Conservation (phyloP, 345 rosid genomes). For the Ceriops zippeliana region DNA sequence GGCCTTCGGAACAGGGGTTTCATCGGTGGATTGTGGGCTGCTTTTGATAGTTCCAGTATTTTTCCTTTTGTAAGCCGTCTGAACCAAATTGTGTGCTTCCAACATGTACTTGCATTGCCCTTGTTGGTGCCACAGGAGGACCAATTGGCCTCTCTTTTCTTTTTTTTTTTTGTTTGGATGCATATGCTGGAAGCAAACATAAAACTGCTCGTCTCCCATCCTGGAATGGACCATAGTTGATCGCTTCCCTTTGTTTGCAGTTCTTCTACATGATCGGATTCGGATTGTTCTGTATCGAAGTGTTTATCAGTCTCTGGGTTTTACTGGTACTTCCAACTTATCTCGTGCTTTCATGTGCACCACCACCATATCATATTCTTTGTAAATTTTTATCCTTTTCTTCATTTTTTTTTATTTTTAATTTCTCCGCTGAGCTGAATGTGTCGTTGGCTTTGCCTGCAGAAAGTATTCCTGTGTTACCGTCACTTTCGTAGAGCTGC, state of each 20-base stretch:
- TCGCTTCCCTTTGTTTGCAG: constrained; percentile 6
- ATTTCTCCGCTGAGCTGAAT: not conserved
- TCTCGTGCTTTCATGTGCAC: not conserved
- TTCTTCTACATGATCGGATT: constrained; percentile 30
- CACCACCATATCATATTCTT: not conserved
- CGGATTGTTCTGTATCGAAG: constrained; percentile 27
- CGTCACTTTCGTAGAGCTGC: constrained; percentile 28
- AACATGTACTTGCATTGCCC: not conserved
- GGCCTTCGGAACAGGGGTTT: constrained; percentile 25
- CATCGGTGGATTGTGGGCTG: constrained; percentile 12
- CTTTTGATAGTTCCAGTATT: constrained; percentile 17
- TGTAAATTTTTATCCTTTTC: not conserved
- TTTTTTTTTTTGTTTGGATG: not conserved
- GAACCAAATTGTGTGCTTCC: not conserved
- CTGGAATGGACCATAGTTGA: not conserved
- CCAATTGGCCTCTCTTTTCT: not conserved
- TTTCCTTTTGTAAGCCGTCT: constrained; percentile 22
- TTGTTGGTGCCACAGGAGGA: not conserved
- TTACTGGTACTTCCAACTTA: constrained; percentile 19
- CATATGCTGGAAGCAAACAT: not conserved
- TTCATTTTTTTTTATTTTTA: too few relatives aligned
- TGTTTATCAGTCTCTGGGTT: constrained; percentile 31
- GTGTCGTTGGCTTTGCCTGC: not conserved
- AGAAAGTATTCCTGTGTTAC: constrained; percentile 38
- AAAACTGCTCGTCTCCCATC: not conserved